Conservation (phyloP, 1,139 yeast species). For the Hanseniaspora uvarum region DNA sequence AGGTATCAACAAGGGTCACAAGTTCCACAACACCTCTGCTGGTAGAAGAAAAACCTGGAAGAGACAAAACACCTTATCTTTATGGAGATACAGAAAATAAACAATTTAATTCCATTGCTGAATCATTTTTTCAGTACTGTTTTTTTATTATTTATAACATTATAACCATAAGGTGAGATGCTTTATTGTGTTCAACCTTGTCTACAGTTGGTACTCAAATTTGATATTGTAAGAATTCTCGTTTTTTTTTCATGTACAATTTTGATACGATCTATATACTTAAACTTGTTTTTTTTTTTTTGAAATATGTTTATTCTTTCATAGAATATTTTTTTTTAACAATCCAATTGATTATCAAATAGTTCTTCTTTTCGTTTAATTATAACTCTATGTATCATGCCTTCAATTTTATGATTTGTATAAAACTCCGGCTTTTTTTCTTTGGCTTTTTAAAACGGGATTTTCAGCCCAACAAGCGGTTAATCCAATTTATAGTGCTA, state of each 20-base stretch:
- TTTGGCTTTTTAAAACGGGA: too few species aligned
- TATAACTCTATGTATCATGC: too few species aligned
- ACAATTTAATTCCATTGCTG: conserved; percentile 23
- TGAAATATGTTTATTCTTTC: conserved; percentile 8
- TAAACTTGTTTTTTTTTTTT: neutral
- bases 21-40: conserved; percentile 93
- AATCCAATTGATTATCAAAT: neutral
- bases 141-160: neutral
- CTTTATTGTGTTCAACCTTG: neutral
- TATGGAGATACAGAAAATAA: conserved; percentile 99
- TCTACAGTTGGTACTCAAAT: neutral
- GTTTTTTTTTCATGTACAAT: neutral
- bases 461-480: too few species aligned
- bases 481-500: too few species aligned
- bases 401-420: too few species aligned
- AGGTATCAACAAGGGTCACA: conserved; percentile 99
- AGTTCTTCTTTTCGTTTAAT: neutral
- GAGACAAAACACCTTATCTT: conserved; percentile 95
- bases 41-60: conserved; percentile 99
- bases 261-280: neutral
- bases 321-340: neutral
- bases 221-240: neutral
- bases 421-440: too few species aligned
- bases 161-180: neutral
- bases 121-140: neutral